These are phyloP conservation scores for Fusarium sp. DNA, from an alignment of 2,329 filamentous ascomycete species.

Conservation along the genomic window DNA sequence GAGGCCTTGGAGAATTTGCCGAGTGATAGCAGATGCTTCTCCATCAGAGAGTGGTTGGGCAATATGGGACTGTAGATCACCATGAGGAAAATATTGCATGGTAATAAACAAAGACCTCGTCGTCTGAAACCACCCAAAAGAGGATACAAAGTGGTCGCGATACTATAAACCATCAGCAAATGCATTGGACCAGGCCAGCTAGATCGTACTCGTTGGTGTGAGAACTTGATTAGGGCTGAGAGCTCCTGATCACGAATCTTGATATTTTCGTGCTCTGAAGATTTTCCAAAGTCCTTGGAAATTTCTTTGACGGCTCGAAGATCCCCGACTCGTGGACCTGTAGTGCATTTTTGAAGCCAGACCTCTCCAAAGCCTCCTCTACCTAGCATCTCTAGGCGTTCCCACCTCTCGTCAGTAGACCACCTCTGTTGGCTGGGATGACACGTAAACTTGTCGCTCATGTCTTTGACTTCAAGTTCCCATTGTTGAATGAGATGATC, in stretches of 20 bases:
- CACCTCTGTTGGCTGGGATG: not conserved
- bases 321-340: not conserved
- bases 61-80: not conserved
- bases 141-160: not conserved
- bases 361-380: not conserved
- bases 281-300: not conserved
- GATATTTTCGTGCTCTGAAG: not conserved
- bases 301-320: not conserved
- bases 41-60: not conserved
- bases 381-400: not conserved
- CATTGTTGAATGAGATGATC: not conserved
- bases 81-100: not conserved
- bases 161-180: not conserved
- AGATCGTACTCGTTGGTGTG: not conserved
- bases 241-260: not conserved
- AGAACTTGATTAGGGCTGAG: not conserved
- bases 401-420: not conserved
- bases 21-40: not conserved
- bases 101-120: not conserved
- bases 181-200: too few species aligned
- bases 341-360: not conserved
- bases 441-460: not conserved
- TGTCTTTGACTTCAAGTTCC: not conserved
- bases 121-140: not conserved
- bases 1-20: not conserved